Evolutionary conservation across 2,329 filamentous ascomycete genomes (phyloP).

Genomic region (Juglanconis sp.): DNA sequence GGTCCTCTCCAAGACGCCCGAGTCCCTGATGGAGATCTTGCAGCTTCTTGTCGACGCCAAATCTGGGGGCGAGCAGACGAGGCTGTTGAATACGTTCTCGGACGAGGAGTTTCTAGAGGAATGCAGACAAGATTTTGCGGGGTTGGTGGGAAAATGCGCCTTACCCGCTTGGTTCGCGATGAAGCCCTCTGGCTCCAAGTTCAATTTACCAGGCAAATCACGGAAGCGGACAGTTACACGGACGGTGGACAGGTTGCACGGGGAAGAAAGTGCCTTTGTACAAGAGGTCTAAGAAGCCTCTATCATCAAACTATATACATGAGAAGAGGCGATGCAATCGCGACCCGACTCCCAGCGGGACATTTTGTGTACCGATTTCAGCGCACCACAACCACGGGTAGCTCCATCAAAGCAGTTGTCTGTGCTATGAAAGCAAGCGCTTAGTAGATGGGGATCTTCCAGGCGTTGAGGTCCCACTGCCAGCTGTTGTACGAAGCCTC

Average conservation of each 20-base stretch:
- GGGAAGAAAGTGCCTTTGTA: neutral
- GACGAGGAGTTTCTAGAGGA: slow-evolving; percentile 14
- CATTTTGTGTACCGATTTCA: neutral
- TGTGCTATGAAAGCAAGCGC: neutral
- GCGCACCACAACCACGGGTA: neutral
- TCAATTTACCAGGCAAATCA: neutral
- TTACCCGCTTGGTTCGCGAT: slow-evolving; percentile 12
- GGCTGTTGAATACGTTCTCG: slow-evolving; percentile 14
- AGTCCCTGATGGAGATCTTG: slow-evolving; percentile 7
- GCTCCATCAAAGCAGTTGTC: too few relatives aligned
- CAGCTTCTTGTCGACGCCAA: slow-evolving; percentile 15
- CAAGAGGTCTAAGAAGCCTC: neutral
- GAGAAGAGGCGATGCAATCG: too few relatives aligned
- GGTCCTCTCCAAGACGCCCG: slow-evolving; percentile 2
- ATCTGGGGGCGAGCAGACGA: slow-evolving; percentile 14
- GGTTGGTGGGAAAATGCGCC: slow-evolving; percentile 7
- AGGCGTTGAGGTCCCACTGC: slow-evolving; percentile 18
- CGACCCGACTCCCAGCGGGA: too few relatives aligned
- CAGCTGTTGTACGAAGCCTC: slow-evolving; percentile 19
- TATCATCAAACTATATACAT: neutral
- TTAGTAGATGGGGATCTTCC: slow-evolving; percentile 19
- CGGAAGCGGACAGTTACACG: neutral
- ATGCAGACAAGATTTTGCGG: slow-evolving; percentile 1
- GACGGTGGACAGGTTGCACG: neutral
- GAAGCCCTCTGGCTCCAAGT: slow-evolving; percentile 11